phyloP scores from a whole-genome alignment of 2,329 filamentous ascomycete genomes.

The Scleromitrula shiraiana region DNA sequence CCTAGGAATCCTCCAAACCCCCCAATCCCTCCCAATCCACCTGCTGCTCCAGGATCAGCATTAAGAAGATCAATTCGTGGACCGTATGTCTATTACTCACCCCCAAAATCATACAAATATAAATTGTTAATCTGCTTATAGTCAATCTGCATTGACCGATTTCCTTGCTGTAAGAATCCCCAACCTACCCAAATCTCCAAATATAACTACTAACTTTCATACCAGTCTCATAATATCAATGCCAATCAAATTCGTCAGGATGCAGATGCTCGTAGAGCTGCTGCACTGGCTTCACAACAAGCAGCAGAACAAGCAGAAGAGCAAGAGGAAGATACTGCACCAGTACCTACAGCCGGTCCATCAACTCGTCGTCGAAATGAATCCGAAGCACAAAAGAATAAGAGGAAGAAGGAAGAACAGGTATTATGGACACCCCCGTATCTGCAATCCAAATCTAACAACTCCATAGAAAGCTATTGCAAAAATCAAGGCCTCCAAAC shows the following conservation, averaged over 20 bases:
- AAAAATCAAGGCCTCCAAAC: constrained; percentile 56
- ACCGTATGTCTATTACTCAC: constrained; percentile 19
- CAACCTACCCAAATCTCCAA: not conserved
- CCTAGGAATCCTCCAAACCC: not conserved
- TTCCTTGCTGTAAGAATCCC: constrained; percentile 49
- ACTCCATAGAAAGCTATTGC: constrained; percentile 40
- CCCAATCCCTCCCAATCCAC: not conserved
- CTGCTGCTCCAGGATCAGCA: too few relatives aligned
- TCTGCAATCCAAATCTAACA: constrained; percentile 6
- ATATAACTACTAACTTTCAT: constrained; percentile 12
- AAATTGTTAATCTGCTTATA: constrained; percentile 19
- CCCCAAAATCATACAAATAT: not conserved
- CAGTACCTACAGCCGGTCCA: constrained; percentile 20
- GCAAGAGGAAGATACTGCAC: constrained; percentile 29
- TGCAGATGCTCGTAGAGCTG: constrained; percentile 38
- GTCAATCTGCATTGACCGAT: constrained; percentile 59
- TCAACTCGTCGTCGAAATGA: constrained; percentile 23
- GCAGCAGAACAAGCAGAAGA: constrained; percentile 23
- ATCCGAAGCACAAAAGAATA: constrained; percentile 25
- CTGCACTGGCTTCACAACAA: constrained; percentile 31
- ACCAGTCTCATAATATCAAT: constrained; percentile 65
- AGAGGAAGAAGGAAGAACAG: constrained; percentile 35
- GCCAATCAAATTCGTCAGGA: constrained; percentile 45
- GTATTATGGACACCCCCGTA: too few relatives aligned
- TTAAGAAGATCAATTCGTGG: constrained; percentile 21